A percentile compares a stretch with the other conserved stretches of the same genome.
Evolutionary conservation across 345 rosid genomes (phyloP).

Genomic region (Acer negundo): DNA sequence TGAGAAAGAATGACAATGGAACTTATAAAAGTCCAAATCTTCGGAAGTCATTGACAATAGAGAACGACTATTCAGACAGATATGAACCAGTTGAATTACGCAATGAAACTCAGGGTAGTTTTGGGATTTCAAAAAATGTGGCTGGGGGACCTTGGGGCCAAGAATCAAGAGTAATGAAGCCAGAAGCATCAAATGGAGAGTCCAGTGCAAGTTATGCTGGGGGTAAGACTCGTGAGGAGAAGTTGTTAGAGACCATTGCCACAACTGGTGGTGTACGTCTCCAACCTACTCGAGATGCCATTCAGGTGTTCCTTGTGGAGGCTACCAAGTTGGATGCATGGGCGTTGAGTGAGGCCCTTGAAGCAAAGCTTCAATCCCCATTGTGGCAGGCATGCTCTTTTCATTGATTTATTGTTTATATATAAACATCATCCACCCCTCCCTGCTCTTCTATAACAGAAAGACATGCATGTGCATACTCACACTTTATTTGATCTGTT

Average conservation of each 20-base stretch:
- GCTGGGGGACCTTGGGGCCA: slow-evolving; percentile 67
- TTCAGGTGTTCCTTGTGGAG: slow-evolving; percentile 77
- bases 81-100: slow-evolving; percentile 69
- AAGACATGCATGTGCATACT: slow-evolving; percentile 7
- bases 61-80: slow-evolving; percentile 57
- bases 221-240: slow-evolving; percentile 82
- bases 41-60: slow-evolving; percentile 82
- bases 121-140: slow-evolving; percentile 46
- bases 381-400: slow-evolving; percentile 77
- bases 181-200: slow-evolving; percentile 39
- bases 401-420: slow-evolving; percentile 12
- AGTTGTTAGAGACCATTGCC: slow-evolving; percentile 86
- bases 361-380: slow-evolving; percentile 82
- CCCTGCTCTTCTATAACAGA: neutral
- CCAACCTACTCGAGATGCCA: slow-evolving; percentile 94
- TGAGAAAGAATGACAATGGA: slow-evolving; percentile 72
- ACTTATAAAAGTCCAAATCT: slow-evolving; percentile 84
- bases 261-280: slow-evolving; percentile 94
- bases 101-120: slow-evolving; percentile 48
- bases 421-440: neutral
- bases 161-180: slow-evolving; percentile 42
- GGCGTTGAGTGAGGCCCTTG: slow-evolving; percentile 78
- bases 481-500: neutral
- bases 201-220: slow-evolving; percentile 50
- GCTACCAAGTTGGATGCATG: slow-evolving; percentile 83